Evolutionary conservation across 345 rosid species (phyloP), one percentile per base, ranked within the genome.

Genomic region (Atalantia buxifolia): DNA sequence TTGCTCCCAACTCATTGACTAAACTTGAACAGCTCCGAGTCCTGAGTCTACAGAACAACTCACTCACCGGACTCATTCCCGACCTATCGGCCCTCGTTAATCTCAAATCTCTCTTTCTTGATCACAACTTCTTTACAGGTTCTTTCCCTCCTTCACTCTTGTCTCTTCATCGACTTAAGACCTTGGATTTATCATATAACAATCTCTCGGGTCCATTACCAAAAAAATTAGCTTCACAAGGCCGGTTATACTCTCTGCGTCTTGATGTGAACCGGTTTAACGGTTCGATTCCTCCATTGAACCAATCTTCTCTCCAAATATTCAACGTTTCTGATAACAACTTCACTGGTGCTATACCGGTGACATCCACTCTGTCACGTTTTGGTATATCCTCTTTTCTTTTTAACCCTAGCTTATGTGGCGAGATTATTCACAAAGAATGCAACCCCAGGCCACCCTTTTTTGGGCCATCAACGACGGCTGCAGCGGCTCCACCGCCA

Each of bases 11-110:
- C 85, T 85, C 97, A 4, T 65, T 95, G 76, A 81, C 89, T 61
- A 82, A 77, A 42, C 97, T 95, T 59, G 93, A 85, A 86, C 93
- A 95, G 88, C 97, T 95, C 28, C 93, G 99, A 5, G 98, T 95
- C 69, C 88, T 95, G 59, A 86, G 95, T 79, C 96, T 95, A 35
- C 93, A 92, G 59, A 93, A 91, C 91, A 86, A 72, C 88, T 93
- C 98, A 8, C 90, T 95, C 75, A 82, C 87, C 72, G 99, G 98
- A 5, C 86, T 89, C 25, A 76, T 93, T 63, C 99, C 99, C 1
- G 96, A 95, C 73, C 82, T 93, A 10, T 93, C 99, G 33, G 73
- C 74, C 5, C 92, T 95, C 66, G 14, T 81, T 78, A 93, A 92
- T 75, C 93, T 95, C 81, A 95, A 93, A 69, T 79, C 92, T 10